phyloP scores from a whole-genome alignment of 805 yeast species.

The Candida lessepsii region DNA sequence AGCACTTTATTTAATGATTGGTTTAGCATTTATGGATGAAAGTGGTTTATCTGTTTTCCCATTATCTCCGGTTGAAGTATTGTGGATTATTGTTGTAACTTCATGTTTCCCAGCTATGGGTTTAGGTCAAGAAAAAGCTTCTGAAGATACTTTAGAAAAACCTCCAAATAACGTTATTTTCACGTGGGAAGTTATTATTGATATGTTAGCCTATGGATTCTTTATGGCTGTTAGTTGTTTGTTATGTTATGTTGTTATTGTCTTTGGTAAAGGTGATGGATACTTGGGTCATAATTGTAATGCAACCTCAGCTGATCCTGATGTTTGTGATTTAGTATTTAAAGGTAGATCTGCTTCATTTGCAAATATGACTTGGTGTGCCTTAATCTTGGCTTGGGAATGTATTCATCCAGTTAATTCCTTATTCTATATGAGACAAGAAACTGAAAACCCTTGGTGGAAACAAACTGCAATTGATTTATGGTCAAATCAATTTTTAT shows the following conservation, averaged over 20 bases:
- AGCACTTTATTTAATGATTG: constrained; percentile 56
- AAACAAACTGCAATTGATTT: constrained; percentile 34
- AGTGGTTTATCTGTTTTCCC: constrained; percentile 38
- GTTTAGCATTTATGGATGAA: constrained; percentile 34
- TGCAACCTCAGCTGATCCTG: constrained; percentile 19
- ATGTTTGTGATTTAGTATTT: constrained; percentile 32
- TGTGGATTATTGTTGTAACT: constrained; percentile 77
- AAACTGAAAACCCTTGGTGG: constrained; percentile 37
- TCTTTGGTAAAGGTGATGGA: constrained; percentile 40
- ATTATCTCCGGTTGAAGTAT: constrained; percentile 64
- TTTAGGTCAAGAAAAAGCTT: constrained; percentile 51
- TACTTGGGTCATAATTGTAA: constrained; percentile 39
- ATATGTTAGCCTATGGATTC: constrained; percentile 40
- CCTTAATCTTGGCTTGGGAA: constrained; percentile 40
- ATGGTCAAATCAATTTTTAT: constrained; percentile 36
- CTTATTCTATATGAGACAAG: constrained; percentile 37
- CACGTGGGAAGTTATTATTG: constrained; percentile 41
- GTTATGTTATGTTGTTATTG: constrained; percentile 35
- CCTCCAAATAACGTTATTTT: constrained; percentile 39
- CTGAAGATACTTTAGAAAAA: constrained; percentile 35
- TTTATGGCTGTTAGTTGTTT: constrained; percentile 44
- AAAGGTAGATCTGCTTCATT: constrained; percentile 39
- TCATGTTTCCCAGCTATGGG: constrained; percentile 87
- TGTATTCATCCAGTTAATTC: constrained; percentile 38
- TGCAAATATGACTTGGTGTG: constrained; percentile 43